Evolutionary conservation across 2,329 filamentous ascomycete species (phyloP).

Genomic region (Shiraia bambusicola): DNA sequence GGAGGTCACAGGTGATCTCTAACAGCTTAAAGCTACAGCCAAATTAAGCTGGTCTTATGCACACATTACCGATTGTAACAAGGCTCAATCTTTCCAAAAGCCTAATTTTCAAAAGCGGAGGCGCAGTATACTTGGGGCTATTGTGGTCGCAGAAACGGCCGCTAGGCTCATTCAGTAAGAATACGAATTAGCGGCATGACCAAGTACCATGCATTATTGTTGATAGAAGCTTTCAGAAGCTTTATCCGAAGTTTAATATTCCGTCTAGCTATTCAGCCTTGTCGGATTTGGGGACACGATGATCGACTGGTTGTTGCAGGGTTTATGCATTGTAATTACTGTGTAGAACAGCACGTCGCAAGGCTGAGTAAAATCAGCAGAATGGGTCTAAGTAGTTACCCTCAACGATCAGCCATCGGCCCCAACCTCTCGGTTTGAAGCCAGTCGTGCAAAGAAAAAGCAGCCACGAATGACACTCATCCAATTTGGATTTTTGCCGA

Average conservation of each 20-base stretch:
- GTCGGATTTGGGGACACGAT: conserved; percentile 17
- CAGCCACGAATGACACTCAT: too few relatives aligned
- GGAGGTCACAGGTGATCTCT: too few relatives aligned
- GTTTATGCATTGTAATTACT: conserved; percentile 19
- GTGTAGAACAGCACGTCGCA: conserved; percentile 14
- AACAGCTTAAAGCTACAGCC: too few relatives aligned
- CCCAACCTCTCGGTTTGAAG: conserved; percentile 9
- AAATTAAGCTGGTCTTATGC: too few relatives aligned
- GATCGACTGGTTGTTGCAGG: conserved; percentile 35
- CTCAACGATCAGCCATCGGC: background rate
- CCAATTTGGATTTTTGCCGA: too few relatives aligned
- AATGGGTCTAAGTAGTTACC: background rate
- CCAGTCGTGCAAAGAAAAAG: conserved; percentile 16
- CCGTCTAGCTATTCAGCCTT: conserved; percentile 35
- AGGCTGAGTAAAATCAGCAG: conserved; percentile 20
- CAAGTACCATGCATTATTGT: conserved; percentile 15
- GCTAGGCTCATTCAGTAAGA: conserved; percentile 9
- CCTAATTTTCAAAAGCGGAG: background rate
- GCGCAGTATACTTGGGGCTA: conserved; percentile 6
- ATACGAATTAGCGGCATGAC: conserved; percentile 4
- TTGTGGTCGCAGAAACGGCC: conserved; percentile 2
- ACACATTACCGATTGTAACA: too few relatives aligned
- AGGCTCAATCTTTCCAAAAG: conserved; percentile 1
- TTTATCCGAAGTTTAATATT: conserved; percentile 15
- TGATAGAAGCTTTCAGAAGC: conserved; percentile 14